A percentile compares a stretch with the other conserved stretches of the same genome.
phyloP scores from a whole-genome alignment of 108 stramenopile genomes.

The Pseudonitzschia multiseries region DNA sequence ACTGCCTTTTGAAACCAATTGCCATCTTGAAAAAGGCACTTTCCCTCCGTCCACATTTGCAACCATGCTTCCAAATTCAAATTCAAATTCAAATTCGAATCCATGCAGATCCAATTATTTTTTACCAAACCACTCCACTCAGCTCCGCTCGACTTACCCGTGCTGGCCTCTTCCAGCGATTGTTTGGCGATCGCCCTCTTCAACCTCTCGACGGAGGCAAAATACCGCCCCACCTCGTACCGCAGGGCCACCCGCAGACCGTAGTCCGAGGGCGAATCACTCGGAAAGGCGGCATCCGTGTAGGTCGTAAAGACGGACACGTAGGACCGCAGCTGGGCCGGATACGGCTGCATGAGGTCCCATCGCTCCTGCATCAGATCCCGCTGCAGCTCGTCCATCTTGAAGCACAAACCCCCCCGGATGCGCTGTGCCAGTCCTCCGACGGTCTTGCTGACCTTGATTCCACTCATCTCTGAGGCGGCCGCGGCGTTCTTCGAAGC shows the following conservation, averaged over 20 bases:
- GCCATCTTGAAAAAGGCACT: too few species aligned
- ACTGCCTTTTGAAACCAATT: too few species aligned
- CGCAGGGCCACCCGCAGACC: constrained; percentile 79
- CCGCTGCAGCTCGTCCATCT: constrained; percentile 81
- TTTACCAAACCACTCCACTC: too few species aligned
- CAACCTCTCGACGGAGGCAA: constrained; percentile 75
- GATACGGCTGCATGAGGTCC: constrained; percentile 75
- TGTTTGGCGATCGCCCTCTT: constrained; percentile 53
- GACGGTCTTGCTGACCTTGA: constrained; percentile 16
- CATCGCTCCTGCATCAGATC: constrained; percentile 91
- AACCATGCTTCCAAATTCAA: too few species aligned
- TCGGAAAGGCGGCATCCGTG: constrained; percentile 82
- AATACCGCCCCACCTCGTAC: constrained; percentile 85
- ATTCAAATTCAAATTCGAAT: too few species aligned
- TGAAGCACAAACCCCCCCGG: constrained; percentile 22
- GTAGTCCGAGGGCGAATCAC: constrained; percentile 74
- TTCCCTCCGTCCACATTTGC: too few species aligned
- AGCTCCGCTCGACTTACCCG: constrained; percentile 12
- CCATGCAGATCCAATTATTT: too few species aligned
- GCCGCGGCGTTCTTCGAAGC: constrained; percentile 2
- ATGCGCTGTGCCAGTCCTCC: constrained; percentile 42
- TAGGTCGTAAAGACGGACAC: constrained; percentile 85
- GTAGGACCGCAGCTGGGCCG: constrained; percentile 70
- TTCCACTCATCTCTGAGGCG: background rate
- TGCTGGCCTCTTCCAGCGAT: constrained; percentile 70